phyloP scores from a whole-genome alignment of 441 rosid genomes.

The Breynia disticha region DNA sequence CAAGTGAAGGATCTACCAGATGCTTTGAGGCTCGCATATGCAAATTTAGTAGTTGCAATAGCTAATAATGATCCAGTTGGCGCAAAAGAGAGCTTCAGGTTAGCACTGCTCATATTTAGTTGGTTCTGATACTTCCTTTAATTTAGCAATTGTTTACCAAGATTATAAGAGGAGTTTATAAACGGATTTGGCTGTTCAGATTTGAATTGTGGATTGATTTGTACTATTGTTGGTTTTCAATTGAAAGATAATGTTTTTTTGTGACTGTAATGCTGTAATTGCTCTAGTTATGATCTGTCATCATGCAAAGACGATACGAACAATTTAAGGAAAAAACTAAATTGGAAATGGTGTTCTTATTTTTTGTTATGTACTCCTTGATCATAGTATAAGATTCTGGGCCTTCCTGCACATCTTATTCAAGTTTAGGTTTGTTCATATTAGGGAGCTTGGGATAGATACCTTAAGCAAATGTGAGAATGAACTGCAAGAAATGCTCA shows the following conservation, averaged over 20 bases:
- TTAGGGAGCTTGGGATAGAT: conserved; percentile 76
- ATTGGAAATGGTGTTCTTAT: not conserved
- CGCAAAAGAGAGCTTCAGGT: conserved; percentile 81
- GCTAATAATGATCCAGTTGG: conserved; percentile 54
- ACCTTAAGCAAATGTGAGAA: conserved; percentile 51
- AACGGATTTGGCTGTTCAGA: too few species aligned
- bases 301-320: not conserved
- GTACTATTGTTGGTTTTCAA: too few species aligned
- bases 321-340: not conserved
- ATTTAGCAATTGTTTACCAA: not conserved
- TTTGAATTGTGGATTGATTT: too few species aligned
- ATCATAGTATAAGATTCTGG: not conserved
- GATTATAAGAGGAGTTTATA: too few species aligned
- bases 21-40: conserved; percentile 73
- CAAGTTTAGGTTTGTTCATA: conserved; percentile 7
- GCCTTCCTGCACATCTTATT: conserved; percentile 1
- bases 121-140: not conserved
- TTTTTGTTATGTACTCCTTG: not conserved
- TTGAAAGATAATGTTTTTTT: too few species aligned
- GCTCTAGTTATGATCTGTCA: not conserved
- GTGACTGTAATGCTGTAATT: too few species aligned
- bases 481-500: conserved; percentile 65
- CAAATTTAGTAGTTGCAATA: conserved; percentile 77
- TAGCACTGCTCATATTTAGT: conserved; percentile 7
- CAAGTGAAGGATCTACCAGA: conserved; percentile 97